Evolutionary conservation across 2,329 filamentous ascomycete species (phyloP).

Genomic region (Fusarium sp.): DNA sequence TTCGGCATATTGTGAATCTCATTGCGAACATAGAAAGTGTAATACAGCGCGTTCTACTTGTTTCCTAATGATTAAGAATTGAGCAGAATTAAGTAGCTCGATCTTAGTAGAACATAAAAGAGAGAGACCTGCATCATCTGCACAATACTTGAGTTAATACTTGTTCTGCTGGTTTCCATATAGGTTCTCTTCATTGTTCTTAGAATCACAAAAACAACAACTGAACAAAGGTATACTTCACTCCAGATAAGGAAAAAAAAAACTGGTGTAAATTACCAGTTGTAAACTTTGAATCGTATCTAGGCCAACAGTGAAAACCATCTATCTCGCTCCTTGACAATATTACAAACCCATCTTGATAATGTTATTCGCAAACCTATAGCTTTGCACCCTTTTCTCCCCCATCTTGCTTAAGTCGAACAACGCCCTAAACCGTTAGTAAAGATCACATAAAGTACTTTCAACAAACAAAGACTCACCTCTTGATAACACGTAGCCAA

Average conservation of each 20-base stretch:
- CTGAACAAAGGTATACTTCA: not conserved
- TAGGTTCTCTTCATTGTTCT: not conserved
- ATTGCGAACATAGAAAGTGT: not conserved
- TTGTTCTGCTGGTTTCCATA: not conserved
- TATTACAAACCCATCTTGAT: not conserved
- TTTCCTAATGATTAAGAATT: not conserved
- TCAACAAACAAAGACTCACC: conserved; percentile 52
- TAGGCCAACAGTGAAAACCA: not conserved
- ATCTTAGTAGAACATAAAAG: not conserved
- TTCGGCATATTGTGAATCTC: not conserved
- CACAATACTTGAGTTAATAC: not conserved
- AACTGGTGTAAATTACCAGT: not conserved
- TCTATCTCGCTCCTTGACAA: not conserved
- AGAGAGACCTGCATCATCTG: not conserved
- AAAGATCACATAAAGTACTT: not conserved
- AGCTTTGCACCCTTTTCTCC: conserved; percentile 48
- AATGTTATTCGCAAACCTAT: conserved; percentile 21
- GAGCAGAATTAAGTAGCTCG: not conserved
- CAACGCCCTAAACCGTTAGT: conserved; percentile 53
- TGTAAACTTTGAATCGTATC: not conserved
- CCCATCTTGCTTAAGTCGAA: conserved; percentile 57
- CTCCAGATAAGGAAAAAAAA: not conserved
- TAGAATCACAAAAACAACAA: not conserved
- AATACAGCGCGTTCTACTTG: not conserved
- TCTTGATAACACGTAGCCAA: conserved; percentile 84